Evolutionary conservation across 176 grass and related monocot genomes (phyloP).

Genomic region (Pharus latifolius): DNA sequence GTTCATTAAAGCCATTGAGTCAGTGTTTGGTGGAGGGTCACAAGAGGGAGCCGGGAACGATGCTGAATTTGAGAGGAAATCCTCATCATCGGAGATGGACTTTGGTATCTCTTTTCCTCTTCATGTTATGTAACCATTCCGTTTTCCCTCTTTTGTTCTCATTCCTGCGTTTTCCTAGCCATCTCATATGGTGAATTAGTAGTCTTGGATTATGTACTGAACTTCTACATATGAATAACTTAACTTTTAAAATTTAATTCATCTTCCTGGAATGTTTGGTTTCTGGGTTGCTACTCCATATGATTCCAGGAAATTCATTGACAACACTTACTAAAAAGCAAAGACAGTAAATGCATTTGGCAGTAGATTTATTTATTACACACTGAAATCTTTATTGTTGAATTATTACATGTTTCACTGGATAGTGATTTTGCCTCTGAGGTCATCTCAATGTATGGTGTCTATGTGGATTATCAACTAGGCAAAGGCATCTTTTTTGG

Average conservation of each 20-base stretch:
- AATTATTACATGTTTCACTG: not conserved
- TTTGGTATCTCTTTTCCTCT: slow-evolving; percentile 43
- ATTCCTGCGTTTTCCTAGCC: not conserved
- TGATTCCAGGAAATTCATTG: not conserved
- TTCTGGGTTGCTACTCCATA: not conserved
- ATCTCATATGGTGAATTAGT: not conserved
- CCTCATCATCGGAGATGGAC: slow-evolving; percentile 74
- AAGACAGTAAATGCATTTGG: not conserved
- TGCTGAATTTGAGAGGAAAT: slow-evolving; percentile 36
- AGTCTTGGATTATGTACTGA: not conserved
- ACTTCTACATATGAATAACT: not conserved
- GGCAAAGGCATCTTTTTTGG: not conserved
- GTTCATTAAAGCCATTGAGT: slow-evolving; percentile 90
- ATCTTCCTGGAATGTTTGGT: not conserved
- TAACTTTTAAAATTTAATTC: not conserved
- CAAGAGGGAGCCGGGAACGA: slow-evolving; percentile 13
- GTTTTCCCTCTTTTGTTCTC: too few species aligned
- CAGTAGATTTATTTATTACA: not conserved
- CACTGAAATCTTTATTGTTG: not conserved
- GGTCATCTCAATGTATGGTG: not conserved
- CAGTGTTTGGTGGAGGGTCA: slow-evolving; percentile 38
- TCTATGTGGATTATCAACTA: not conserved
- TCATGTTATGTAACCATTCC: not conserved
- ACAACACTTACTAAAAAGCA: not conserved
- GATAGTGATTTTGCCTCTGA: not conserved